Base-by-base conservation (phyloP, 78 protist genomes). In the Andalucia godoyi region DNA sequence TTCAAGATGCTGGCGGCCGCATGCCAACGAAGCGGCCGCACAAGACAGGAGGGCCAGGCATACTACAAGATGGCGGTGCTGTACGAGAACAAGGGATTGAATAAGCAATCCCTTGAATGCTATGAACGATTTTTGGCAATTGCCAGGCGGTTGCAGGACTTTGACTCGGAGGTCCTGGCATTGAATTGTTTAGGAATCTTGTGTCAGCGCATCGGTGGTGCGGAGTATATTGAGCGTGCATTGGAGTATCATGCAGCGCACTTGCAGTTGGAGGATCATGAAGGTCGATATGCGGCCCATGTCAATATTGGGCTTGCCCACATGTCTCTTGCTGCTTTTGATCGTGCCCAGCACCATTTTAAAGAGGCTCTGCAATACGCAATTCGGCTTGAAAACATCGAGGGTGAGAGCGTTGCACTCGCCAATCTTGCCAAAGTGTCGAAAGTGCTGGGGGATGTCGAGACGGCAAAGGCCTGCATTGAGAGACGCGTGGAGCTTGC, bases 311-410 rank as follows among this genome's bases (percentile, higher is more conserved):
- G 67, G 33, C 40, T 62, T 12, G 50, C 25, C 29, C 30, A 10
- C 6, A 50, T 45, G 36, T 8, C 37, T 7, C 58, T 40, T 12
- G 6, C 50, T 5, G 15, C 5, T 8, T n/a, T n/a, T n/a, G n/a
- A n/a, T n/a, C n/a, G n/a, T n/a, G 21, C 42, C 38, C 9, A 42
- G 8, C 54, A 62, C 9, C 50, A 41, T 34, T 50, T 42, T 50
- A 62, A 62, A 34, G 54, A 62, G 12, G 67, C 67, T 10, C 13
- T 62, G 25, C 67, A 62, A 34, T 62, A 34, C 32, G 67, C 67
- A 29, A 50, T 62, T 9, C 8, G 67, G 17, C 54, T 50, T 36
- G 42, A 41, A 21, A 50, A 62, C 40, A 62, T 5, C 9, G 42
- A 34, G 32, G 67, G 54, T 7, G 67, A 62, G 58, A 13, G 54